Evolutionary conservation across 148 eudicot species (phyloP).

Genomic region (Camellia granthamiana): DNA sequence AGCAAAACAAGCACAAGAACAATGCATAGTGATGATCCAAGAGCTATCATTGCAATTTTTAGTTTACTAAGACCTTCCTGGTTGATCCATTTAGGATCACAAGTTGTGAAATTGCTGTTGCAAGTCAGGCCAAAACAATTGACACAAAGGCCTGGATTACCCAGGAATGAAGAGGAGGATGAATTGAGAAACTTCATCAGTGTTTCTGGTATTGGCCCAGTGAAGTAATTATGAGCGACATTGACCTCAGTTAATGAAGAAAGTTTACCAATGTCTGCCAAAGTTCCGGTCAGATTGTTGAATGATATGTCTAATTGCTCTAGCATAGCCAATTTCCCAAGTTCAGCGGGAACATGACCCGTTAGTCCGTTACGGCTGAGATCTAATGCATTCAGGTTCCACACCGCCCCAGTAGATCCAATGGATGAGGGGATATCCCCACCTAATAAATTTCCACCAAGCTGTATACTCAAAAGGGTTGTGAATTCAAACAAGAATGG

Average conservation of each 20-base stretch:
- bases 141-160: constrained; percentile 57
- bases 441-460: constrained; percentile 58
- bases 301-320: constrained; percentile 53
- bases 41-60: constrained; percentile 42
- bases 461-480: constrained; percentile 45
- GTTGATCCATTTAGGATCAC: constrained; percentile 26
- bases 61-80: constrained; percentile 27
- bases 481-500: constrained; percentile 39
- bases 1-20: constrained; percentile 31
- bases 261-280: constrained; percentile 41
- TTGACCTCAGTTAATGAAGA: constrained; percentile 44
- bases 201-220: constrained; percentile 46
- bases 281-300: constrained; percentile 60
- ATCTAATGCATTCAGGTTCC: constrained; percentile 46
- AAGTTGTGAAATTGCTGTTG: constrained; percentile 34
- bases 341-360: constrained; percentile 48
- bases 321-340: constrained; percentile 38
- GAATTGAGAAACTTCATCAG: constrained; percentile 40
- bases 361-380: constrained; percentile 54
- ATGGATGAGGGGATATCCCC: constrained; percentile 58
- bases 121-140: constrained; percentile 36
- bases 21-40: constrained; percentile 36
- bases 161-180: constrained; percentile 52
- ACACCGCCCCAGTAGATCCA: constrained; percentile 28
- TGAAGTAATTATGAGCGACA: constrained; percentile 44